Percentiles rank a stretch among this genome's conserved stretches.
Evolutionary conservation across 306 rosid species (phyloP).

Genomic region (Lagenaria siceraria): DNA sequence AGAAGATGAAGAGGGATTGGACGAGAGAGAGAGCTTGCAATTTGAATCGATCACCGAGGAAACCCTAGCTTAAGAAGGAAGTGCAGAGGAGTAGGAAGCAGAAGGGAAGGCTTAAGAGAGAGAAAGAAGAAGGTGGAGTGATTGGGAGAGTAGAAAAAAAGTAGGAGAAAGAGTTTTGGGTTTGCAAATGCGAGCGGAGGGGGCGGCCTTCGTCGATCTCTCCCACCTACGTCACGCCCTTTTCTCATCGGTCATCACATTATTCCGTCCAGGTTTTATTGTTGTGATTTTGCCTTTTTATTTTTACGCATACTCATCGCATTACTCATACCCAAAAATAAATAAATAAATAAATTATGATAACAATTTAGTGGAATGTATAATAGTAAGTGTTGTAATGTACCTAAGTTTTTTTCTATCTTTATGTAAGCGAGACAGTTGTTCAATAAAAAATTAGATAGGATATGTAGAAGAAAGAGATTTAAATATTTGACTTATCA

Average conservation of each 20-base stretch:
- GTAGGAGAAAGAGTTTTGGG: neutral
- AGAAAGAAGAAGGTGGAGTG: neutral
- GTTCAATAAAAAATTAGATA: no score
- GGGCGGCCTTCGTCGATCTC: neutral
- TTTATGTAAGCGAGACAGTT: no score
- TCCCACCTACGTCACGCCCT: neutral
- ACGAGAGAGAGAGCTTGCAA: neutral
- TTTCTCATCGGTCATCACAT: neutral
- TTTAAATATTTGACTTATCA: no score
- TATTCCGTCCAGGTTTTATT: neutral
- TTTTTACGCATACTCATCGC: no score
- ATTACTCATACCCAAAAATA: no score
- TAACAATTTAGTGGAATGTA: no score
- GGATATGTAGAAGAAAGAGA: no score
- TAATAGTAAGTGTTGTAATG: no score
- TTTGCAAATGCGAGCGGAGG: neutral
- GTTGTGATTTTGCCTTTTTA: no score
- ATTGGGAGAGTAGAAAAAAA: neutral
- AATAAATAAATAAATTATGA: no score
- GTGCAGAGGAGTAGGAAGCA: neutral
- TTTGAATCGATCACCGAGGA: neutral
- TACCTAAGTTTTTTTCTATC: no score
- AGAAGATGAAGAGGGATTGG: neutral
- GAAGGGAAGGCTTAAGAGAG: no score
- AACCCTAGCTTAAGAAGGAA: neutral